phyloP scores from a whole-genome alignment of 352 stramenopile species.

The Phytophthora vignae region DNA sequence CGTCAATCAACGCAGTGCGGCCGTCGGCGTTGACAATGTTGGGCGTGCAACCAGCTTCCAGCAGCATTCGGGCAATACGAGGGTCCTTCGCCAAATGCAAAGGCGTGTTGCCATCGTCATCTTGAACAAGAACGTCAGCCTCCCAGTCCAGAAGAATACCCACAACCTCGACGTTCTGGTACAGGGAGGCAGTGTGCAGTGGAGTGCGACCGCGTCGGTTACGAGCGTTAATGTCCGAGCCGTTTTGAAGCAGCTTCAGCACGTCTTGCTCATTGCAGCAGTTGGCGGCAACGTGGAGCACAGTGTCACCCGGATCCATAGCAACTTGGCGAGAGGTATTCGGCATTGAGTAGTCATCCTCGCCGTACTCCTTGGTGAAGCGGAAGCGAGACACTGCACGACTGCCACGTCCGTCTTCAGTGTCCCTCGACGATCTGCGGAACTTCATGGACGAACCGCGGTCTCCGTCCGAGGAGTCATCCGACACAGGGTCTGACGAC shows the following conservation, averaged over 20 bases:
- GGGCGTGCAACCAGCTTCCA: slow-evolving; percentile 82
- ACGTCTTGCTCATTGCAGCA: slow-evolving; percentile 90
- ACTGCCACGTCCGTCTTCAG: slow-evolving; percentile 30
- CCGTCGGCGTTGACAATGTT: slow-evolving; percentile 88
- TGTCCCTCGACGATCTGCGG: slow-evolving; percentile 20
- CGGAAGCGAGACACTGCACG: slow-evolving; percentile 75
- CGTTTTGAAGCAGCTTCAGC: slow-evolving; percentile 86
- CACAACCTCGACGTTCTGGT: slow-evolving; percentile 86
- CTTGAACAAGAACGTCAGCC: slow-evolving; percentile 78
- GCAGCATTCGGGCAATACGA: slow-evolving; percentile 80
- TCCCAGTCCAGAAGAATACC: slow-evolving; percentile 85
- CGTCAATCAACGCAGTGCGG: slow-evolving; percentile 81
- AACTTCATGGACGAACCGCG: slow-evolving; percentile 43
- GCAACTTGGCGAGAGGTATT: slow-evolving; percentile 77
- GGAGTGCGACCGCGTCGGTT: slow-evolving; percentile 84
- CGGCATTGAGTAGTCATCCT: slow-evolving; percentile 53
- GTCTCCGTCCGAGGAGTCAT: slow-evolving; percentile 75
- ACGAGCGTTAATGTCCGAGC: slow-evolving; percentile 85
- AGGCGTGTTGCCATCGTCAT: slow-evolving; percentile 87
- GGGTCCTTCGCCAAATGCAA: slow-evolving; percentile 83
- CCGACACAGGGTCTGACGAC: slow-evolving; percentile 76
- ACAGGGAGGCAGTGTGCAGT: slow-evolving; percentile 83
- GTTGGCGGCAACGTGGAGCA: slow-evolving; percentile 87
- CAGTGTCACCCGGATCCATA: slow-evolving; percentile 88
- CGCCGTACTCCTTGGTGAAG: slow-evolving; percentile 84